These are phyloP conservation scores for Abrus precatorius DNA, from an alignment of 306 rosid genomes.

Conservation along the genomic window DNA sequence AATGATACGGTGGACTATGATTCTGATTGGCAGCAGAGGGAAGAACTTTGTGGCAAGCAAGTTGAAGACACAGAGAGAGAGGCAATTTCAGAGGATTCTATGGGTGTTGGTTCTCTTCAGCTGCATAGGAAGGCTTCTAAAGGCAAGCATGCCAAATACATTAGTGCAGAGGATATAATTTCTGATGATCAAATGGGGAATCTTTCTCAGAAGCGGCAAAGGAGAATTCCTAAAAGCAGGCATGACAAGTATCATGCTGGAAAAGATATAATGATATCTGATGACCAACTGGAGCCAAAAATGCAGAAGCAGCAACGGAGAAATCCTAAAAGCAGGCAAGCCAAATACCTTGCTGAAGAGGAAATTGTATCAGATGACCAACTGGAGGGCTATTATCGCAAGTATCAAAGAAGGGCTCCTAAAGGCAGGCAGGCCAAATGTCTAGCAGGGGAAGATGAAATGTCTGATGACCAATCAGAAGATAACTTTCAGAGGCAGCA, in stretches of 20 bases:
- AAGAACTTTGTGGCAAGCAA: constrained; percentile 57
- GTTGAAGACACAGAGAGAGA: background rate
- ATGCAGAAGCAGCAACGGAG: constrained; percentile 53
- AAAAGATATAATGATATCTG: constrained; percentile 51
- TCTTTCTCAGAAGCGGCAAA: constrained; percentile 47
- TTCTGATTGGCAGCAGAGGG: constrained; percentile 49
- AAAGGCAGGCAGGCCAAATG: constrained; percentile 49
- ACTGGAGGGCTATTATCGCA: constrained; percentile 42
- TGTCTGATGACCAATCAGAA: constrained; percentile 55
- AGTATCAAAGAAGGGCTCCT: constrained; percentile 47
- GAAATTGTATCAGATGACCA: constrained; percentile 50
- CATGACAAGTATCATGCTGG: constrained; percentile 31
- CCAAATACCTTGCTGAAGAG: constrained; percentile 51
- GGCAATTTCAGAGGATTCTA: constrained; percentile 34
- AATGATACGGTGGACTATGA: constrained; percentile 45
- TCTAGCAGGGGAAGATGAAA: constrained; percentile 45
- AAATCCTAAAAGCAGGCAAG: constrained; percentile 65
- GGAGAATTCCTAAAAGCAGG: constrained; percentile 47
- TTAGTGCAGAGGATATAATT: constrained; percentile 38
- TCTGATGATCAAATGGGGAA: constrained; percentile 50
- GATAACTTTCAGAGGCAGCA: constrained; percentile 45
- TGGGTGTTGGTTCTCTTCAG: constrained; percentile 32
- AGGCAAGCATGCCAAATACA: constrained; percentile 37
- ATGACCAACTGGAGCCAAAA: constrained; percentile 55
- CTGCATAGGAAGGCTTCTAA: constrained; percentile 32